These are phyloP conservation scores for Diaporthe sp. DNA, from an alignment of 2,329 filamentous ascomycete genomes.

Conservation along the genomic window DNA sequence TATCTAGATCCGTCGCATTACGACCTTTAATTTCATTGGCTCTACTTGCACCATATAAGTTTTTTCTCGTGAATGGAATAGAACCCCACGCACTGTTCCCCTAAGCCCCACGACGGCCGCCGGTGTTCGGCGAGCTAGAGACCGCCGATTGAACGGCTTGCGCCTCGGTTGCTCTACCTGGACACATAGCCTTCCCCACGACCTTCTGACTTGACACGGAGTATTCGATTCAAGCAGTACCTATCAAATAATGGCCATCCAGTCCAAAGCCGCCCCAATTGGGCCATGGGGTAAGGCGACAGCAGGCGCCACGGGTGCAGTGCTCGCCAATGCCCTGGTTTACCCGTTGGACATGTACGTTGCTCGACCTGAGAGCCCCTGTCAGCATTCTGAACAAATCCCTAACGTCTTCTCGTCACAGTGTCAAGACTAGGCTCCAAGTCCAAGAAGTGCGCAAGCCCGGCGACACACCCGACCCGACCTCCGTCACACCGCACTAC, in stretches of 20 bases:
- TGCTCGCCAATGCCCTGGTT: slow-evolving; percentile 93
- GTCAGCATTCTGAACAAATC: slow-evolving; percentile 45
- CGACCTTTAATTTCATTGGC: background rate
- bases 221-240: slow-evolving; percentile 46
- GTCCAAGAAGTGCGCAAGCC: slow-evolving; percentile 83
- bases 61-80: background rate
- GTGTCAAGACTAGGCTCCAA: slow-evolving; percentile 95
- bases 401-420: slow-evolving; percentile 53
- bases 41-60: background rate
- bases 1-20: slow-evolving; percentile 9
- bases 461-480: slow-evolving; percentile 57
- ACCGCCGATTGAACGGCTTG: slow-evolving; percentile 44
- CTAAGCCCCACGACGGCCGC: slow-evolving; percentile 32
- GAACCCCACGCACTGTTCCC: background rate
- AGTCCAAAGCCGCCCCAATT: slow-evolving; percentile 76
- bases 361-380: slow-evolving; percentile 38
- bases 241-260: slow-evolving; percentile 65
- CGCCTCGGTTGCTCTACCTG: slow-evolving; percentile 67
- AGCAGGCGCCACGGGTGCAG: slow-evolving; percentile 91
- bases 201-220: background rate
- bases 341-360: slow-evolving; percentile 94
- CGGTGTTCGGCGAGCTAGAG: slow-evolving; percentile 35
- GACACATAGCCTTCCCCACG: background rate
- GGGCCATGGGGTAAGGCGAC: slow-evolving; percentile 95
- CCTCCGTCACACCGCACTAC: slow-evolving; percentile 78